These are phyloP conservation scores for Themeda triandra DNA, from an alignment of 176 grass and related monocot genomes.

Conservation along the genomic window DNA sequence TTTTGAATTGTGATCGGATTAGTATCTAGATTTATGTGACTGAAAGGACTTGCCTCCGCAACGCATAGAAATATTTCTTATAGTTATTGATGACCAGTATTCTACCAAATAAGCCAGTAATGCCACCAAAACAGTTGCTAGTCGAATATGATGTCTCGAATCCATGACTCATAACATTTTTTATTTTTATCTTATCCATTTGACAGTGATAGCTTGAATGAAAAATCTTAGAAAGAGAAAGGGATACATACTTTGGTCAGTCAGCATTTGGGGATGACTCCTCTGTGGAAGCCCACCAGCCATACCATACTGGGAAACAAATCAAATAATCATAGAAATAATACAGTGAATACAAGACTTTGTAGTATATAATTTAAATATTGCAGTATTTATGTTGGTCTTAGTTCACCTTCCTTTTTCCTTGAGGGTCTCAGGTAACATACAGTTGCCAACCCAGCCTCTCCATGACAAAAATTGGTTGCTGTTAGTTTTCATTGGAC, in stretches of 20 bases:
- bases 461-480: too few species aligned
- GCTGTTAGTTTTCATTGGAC: too few species aligned
- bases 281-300: slow-evolving; percentile 68
- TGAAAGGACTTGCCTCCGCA: background rate
- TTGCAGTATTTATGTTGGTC: too few species aligned
- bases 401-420: too few species aligned
- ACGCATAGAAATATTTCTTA: background rate
- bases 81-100: background rate
- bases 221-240: slow-evolving; percentile 14
- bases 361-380: too few species aligned
- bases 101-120: slow-evolving; percentile 9
- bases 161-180: background rate
- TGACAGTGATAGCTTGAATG: background rate
- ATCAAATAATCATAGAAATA: slow-evolving; percentile 21
- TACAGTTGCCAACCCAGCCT: too few species aligned
- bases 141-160: background rate
- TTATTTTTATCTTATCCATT: background rate
- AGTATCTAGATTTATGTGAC: background rate
- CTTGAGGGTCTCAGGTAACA: too few species aligned
- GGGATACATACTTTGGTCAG: slow-evolving; percentile 71
- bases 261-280: slow-evolving; percentile 85
- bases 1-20: slow-evolving; percentile 7
- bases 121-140: background rate
- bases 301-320: slow-evolving; percentile 60
- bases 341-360: slow-evolving; percentile 13